Conservation (phyloP, 2,329 filamentous ascomycete genomes). For the Dothidotthia symphoricarpi region DNA sequence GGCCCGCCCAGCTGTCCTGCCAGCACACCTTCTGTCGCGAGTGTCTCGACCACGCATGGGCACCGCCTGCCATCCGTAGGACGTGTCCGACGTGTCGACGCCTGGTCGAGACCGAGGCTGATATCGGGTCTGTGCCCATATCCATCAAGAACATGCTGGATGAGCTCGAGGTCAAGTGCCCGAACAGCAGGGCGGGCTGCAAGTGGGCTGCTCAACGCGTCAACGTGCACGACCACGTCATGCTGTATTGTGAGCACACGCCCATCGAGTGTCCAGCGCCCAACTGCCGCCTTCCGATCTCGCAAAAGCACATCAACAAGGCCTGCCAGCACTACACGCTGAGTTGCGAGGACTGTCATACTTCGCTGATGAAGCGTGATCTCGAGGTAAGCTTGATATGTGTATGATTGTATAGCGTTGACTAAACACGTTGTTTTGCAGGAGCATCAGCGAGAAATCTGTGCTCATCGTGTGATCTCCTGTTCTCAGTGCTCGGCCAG, state of each 20-base stretch:
- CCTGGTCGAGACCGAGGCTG: conserved; percentile 36
- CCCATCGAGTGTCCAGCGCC: conserved; percentile 53
- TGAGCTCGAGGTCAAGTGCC: conserved; percentile 60
- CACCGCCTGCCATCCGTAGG: conserved; percentile 25
- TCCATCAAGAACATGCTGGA: conserved; percentile 62
- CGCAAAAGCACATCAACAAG: conserved; percentile 54
- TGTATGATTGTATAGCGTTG: conserved; percentile 18
- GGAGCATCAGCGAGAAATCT: conserved; percentile 49
- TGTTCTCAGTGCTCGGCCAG: conserved; percentile 47
- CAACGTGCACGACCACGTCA: conserved; percentile 59
- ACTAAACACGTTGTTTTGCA: conserved; percentile 27
- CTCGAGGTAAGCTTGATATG: conserved; percentile 45
- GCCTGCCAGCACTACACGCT: conserved; percentile 56
- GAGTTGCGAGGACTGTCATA: conserved; percentile 54
- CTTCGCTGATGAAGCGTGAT: conserved; percentile 55
- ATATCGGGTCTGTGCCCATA: conserved; percentile 48
- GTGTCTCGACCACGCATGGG: conserved; percentile 51
- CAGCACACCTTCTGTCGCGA: conserved; percentile 64
- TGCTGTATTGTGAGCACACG: conserved; percentile 59
- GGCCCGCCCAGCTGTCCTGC: conserved; percentile 58
- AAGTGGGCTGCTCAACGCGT: conserved; percentile 53
- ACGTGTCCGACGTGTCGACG: conserved; percentile 60
- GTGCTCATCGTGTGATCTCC: conserved; percentile 49
- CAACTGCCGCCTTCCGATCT: conserved; percentile 53
- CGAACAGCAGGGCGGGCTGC: conserved; percentile 56